These are phyloP conservation scores for Mucor mucedo DNA, from an alignment of 371 early-diverging fungal genomes.

Conservation along the genomic window DNA sequence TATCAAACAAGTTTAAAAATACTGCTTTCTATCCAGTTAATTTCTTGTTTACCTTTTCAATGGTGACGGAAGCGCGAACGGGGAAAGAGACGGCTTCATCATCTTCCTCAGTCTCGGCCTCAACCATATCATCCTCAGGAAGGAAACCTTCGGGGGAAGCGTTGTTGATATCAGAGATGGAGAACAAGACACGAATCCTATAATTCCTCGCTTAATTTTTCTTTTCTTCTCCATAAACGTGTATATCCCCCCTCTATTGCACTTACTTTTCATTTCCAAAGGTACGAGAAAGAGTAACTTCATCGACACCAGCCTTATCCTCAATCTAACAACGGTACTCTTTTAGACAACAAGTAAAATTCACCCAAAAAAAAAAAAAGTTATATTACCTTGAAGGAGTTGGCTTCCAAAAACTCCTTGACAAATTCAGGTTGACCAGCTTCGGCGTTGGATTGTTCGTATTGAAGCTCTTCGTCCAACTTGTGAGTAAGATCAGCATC, in stretches of 20 bases:
- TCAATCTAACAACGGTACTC: slow-evolving; percentile 60
- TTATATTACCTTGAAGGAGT: slow-evolving; percentile 72
- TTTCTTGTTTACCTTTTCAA: slow-evolving; percentile 66
- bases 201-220: background rate
- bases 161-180: slow-evolving; percentile 84
- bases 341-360: slow-evolving; percentile 1
- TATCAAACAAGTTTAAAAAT: slow-evolving; percentile 5
- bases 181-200: slow-evolving; percentile 84
- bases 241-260: background rate
- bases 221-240: background rate
- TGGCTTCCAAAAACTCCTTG: slow-evolving; percentile 74
- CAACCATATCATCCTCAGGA: slow-evolving; percentile 52
- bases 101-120: slow-evolving; percentile 57
- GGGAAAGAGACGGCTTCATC: slow-evolving; percentile 69
- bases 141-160: slow-evolving; percentile 63
- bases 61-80: slow-evolving; percentile 79
- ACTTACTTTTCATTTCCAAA: slow-evolving; percentile 91
- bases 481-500: slow-evolving; percentile 76
- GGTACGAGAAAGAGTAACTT: slow-evolving; percentile 79
- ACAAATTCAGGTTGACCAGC: slow-evolving; percentile 72
- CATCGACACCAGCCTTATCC: slow-evolving; percentile 80
- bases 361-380: slow-evolving; percentile 3
- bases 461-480: slow-evolving; percentile 80
- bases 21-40: background rate
- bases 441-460: slow-evolving; percentile 76